phyloP scores from a whole-genome alignment of 257 asterid species.

The Cynanchum wilfordii region DNA sequence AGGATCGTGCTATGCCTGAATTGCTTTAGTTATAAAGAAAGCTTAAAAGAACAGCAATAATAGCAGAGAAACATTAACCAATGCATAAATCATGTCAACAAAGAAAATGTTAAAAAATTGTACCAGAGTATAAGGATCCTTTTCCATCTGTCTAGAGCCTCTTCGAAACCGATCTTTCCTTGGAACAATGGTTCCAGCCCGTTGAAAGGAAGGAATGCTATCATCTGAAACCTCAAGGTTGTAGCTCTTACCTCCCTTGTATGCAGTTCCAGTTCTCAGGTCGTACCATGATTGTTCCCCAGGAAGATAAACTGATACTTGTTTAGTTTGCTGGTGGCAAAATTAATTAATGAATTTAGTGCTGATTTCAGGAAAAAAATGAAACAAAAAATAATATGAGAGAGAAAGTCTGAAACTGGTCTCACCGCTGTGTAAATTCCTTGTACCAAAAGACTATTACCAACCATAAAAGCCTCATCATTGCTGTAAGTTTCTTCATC shows the following conservation, averaged over 20 bases:
- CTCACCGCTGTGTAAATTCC: constrained; percentile 84
- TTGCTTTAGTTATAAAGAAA: not conserved
- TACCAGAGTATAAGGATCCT: constrained; percentile 98
- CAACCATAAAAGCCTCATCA: constrained; percentile 98
- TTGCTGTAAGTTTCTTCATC: constrained; percentile 76
- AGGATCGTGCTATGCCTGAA: not conserved
- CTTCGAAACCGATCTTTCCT: constrained; percentile 88
- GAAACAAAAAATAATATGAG: not conserved
- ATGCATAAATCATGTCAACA: not conserved
- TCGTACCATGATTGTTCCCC: constrained; percentile 86
- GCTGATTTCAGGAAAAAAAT: not conserved
- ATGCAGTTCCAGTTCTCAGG: constrained; percentile 65
- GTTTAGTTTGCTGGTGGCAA: constrained; percentile 64
- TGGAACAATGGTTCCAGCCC: constrained; percentile 91
- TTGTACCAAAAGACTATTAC: constrained; percentile 86
- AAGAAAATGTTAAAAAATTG: not conserved
- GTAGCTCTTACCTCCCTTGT: constrained; percentile 72
- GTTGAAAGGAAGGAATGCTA: constrained; percentile 77
- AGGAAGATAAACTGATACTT: constrained; percentile 82
- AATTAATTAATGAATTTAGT: constrained; percentile 8
- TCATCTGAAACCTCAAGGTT: constrained; percentile 68
- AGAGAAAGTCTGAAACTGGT: not conserved
- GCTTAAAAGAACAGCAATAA: not conserved
- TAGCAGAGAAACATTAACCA: not conserved
- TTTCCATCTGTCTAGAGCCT: constrained; percentile 91